These are phyloP conservation scores for Termitomyces sp. DNA, from an alignment of 1,284 basidiomycete species.

Conservation along the genomic window DNA sequence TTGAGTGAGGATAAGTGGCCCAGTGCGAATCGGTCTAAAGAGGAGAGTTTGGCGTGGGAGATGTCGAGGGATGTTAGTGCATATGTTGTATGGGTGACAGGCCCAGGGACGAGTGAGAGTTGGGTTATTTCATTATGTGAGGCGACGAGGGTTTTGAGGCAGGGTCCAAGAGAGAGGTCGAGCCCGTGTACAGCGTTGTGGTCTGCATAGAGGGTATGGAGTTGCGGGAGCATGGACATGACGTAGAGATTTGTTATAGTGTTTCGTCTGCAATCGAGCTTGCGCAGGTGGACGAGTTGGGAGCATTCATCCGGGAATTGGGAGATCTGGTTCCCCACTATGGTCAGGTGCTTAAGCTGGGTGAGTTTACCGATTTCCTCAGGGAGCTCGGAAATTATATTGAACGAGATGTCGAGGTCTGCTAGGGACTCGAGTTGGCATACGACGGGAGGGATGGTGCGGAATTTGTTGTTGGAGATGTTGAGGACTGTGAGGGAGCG, in stretches of 20 bases:
- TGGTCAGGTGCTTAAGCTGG: conserved; percentile 71
- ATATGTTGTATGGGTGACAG: conserved; percentile 50
- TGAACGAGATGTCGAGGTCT: conserved; percentile 95
- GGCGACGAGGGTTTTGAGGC: conserved; percentile 58
- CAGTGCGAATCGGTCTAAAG: conserved; percentile 72
- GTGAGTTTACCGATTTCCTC: conserved; percentile 72
- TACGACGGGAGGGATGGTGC: conserved; percentile 73
- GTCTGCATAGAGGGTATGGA: conserved; percentile 71
- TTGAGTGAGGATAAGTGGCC: conserved; percentile 72
- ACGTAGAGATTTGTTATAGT: conserved; percentile 70
- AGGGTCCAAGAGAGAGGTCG: conserved; percentile 69
- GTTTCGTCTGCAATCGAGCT: conserved; percentile 84
- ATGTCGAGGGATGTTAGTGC: conserved; percentile 82
- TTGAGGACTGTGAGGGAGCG: conserved; percentile 76
- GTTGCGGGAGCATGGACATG: conserved; percentile 64
- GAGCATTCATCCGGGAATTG: conserved; percentile 69
- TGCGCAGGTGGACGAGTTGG: conserved; percentile 58
- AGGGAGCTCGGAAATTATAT: conserved; percentile 81
- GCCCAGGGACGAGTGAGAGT: conserved; percentile 62
- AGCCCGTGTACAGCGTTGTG: conserved; percentile 80
- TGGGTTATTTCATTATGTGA: conserved; percentile 83
- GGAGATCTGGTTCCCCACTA: conserved; percentile 85
- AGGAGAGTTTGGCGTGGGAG: conserved; percentile 87
- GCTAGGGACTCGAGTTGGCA: conserved; percentile 70
- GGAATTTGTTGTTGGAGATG: conserved; percentile 97